phyloP scores from a whole-genome alignment of 176 grass and related monocot genomes.

The sorghum (Sorghum bicolor) region Sorghum_bicolor_NCBIv3 NC_012872.2:71296501-71297000 shows the following conservation, averaged over 20 bases:
- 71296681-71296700: not conserved
- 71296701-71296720: constrained; percentile 47
- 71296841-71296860: too few relatives aligned
- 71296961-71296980: not conserved
- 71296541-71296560: not conserved
- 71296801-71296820: too few relatives aligned
- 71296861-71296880: too few relatives aligned
- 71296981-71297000: too few relatives aligned
- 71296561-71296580: too few relatives aligned
- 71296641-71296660: not conserved
- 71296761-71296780: not conserved
- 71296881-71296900: constrained; percentile 30
- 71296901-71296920: not conserved
- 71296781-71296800: too few relatives aligned
- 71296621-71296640: not conserved
- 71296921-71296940: not conserved
- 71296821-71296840: too few relatives aligned
- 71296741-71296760: not conserved
- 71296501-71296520: too few relatives aligned
- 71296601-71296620: not conserved
- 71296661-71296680: not conserved
- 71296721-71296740: not conserved
- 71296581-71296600: too few relatives aligned
- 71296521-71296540: not conserved
- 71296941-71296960: too few relatives aligned